phyloP scores from a whole-genome alignment of 2,329 filamentous ascomycete species.

The Xylariaceae sp. region DNA sequence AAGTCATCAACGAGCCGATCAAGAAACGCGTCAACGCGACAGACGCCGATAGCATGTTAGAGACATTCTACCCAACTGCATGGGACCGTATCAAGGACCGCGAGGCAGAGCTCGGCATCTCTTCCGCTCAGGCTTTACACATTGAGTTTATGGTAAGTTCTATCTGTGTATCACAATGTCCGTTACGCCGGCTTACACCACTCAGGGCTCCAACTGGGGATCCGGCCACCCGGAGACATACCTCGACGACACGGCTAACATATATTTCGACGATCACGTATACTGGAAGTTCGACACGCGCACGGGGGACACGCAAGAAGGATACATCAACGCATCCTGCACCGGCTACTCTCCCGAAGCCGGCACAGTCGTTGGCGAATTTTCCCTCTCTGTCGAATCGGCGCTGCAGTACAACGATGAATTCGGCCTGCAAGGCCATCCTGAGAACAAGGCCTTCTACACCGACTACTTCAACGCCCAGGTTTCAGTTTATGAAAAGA shows the following conservation, averaged over 20 bases:
- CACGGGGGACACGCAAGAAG: conserved; percentile 42
- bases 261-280: conserved; percentile 30
- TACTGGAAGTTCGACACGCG: conserved; percentile 44
- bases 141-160: conserved; percentile 37
- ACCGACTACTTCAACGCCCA: conserved; percentile 55
- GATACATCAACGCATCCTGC: conserved; percentile 51
- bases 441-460: conserved; percentile 47
- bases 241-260: conserved; percentile 37
- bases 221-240: conserved; percentile 45
- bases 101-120: conserved; percentile 40
- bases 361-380: conserved; percentile 57
- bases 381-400: conserved; percentile 49
- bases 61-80: conserved; percentile 46
- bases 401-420: conserved; percentile 41
- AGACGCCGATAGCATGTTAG: conserved; percentile 34
- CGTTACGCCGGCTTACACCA: background rate
- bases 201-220: conserved; percentile 42
- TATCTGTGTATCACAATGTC: background rate
- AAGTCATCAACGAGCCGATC: conserved; percentile 51
- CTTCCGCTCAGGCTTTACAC: conserved; percentile 41
- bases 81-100: conserved; percentile 41
- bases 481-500: conserved; percentile 50
- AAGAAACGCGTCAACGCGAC: conserved; percentile 24
- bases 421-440: conserved; percentile 32
- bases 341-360: conserved; percentile 36